These are phyloP conservation scores for Uronychia setigera DNA, from an alignment of 73 alveolate species.

Conservation along the genomic window DNA sequence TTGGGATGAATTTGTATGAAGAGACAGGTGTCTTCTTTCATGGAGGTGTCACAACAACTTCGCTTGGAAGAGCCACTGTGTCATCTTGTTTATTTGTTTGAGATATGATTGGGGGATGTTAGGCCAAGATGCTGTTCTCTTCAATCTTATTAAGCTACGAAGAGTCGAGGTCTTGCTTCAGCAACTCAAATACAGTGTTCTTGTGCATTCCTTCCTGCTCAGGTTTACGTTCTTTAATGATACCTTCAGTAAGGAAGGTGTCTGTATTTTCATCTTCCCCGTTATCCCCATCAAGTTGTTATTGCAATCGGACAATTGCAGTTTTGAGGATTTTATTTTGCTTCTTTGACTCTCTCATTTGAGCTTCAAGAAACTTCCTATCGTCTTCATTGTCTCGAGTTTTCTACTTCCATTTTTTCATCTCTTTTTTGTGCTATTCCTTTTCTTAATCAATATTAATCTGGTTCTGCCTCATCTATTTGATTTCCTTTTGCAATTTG, in stretches of 20 bases:
- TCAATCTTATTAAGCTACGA: not conserved
- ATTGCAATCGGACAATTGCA: slow-evolving; percentile 54
- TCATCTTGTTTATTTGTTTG: too few species aligned
- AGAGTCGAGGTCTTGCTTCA: not conserved
- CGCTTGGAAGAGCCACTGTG: too few species aligned
- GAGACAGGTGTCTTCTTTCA: not conserved
- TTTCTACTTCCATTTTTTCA: slow-evolving; percentile 50
- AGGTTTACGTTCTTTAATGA: not conserved
- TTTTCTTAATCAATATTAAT: slow-evolving; percentile 34
- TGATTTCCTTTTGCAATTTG: slow-evolving; percentile 47
- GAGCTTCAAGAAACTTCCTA: slow-evolving; percentile 44
- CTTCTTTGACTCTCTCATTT: slow-evolving; percentile 58
- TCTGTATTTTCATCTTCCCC: slow-evolving; percentile 23
- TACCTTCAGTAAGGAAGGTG: slow-evolving; percentile 36
- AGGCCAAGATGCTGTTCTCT: not conserved
- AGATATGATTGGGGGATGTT: too few species aligned
- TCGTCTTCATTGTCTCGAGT: slow-evolving; percentile 53
- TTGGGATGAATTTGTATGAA: slow-evolving; percentile 41
- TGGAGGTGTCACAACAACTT: too few species aligned
- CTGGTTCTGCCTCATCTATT: slow-evolving; percentile 38
- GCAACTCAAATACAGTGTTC: not conserved
- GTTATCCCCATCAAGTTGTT: slow-evolving; percentile 33
- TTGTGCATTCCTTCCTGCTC: not conserved
- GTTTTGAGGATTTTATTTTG: slow-evolving; percentile 57
- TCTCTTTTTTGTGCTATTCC: slow-evolving; percentile 22